Evolutionary conservation across 305 asterid genomes (phyloP).

Genomic region (Euphrasia arctica): DNA sequence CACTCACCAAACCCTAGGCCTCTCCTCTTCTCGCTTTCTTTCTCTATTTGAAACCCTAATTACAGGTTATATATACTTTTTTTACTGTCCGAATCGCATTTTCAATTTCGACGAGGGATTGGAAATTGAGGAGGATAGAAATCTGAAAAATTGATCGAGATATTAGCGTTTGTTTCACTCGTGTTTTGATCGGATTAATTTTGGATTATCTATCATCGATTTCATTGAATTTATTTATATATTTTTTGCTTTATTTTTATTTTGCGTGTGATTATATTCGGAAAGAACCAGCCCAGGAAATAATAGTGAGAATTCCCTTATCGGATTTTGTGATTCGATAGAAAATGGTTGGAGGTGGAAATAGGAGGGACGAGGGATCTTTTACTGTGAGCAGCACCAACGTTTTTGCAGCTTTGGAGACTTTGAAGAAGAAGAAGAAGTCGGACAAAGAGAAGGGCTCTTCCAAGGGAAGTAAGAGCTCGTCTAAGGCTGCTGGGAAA

Average conservation of each 20-base stretch:
- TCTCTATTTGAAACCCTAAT: neutral
- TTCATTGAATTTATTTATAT: neutral
- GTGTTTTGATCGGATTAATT: too few relatives aligned
- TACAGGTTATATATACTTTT: neutral
- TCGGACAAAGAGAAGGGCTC: slow-evolving; percentile 46
- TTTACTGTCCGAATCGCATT: too few relatives aligned
- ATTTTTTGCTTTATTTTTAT: neutral
- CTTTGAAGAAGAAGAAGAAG: slow-evolving; percentile 56
- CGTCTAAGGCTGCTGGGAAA: slow-evolving; percentile 35
- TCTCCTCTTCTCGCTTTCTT: neutral
- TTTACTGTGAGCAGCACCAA: slow-evolving; percentile 48
- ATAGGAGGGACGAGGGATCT: slow-evolving; percentile 54
- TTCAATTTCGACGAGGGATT: too few relatives aligned
- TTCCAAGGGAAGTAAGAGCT: slow-evolving; percentile 27
- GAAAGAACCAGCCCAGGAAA: too few relatives aligned
- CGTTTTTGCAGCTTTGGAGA: slow-evolving; percentile 61
- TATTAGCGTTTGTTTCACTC: too few relatives aligned
- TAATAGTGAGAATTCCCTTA: neutral
- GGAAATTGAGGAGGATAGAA: too few relatives aligned
- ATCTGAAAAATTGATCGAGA: too few relatives aligned
- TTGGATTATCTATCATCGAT: neutral
- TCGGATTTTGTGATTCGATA: neutral
- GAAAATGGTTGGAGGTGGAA: slow-evolving; percentile 66
- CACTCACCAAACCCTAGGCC: neutral
- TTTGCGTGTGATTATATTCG: neutral